These are phyloP conservation scores for Breynia disticha DNA, from an alignment of 441 rosid species.

Conservation along the genomic window DNA sequence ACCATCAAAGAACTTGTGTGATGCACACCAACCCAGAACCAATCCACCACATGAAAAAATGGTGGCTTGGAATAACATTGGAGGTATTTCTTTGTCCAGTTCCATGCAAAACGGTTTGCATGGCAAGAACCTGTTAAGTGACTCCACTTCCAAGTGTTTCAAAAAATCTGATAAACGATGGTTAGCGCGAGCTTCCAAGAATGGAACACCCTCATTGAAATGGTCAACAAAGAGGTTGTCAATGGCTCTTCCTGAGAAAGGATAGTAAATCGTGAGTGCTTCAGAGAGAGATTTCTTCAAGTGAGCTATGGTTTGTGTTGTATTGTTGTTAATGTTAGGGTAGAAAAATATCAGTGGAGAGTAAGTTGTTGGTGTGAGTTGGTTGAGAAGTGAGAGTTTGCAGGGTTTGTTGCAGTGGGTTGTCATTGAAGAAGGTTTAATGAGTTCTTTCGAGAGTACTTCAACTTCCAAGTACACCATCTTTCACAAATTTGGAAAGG, in stretches of 20 bases:
- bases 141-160: conserved; percentile 6
- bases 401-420: conserved; percentile 7
- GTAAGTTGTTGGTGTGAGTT: conserved; percentile 23
- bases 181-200: conserved; percentile 7
- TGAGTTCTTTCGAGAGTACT: conserved; percentile 14
- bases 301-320: neutral
- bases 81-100: neutral
- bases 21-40: conserved; percentile 2
- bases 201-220: conserved; percentile 16
- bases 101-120: conserved; percentile 12
- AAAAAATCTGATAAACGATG: conserved; percentile 10
- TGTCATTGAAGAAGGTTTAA: conserved; percentile 14
- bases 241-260: conserved; percentile 12
- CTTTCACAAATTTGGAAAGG: neutral
- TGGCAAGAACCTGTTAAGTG: conserved; percentile 12
- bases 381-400: conserved; percentile 15
- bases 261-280: conserved; percentile 16
- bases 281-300: conserved; percentile 15
- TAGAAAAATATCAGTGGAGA: conserved; percentile 10
- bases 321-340: neutral
- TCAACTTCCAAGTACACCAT: conserved; percentile 18
- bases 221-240: conserved; percentile 8
- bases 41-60: conserved; percentile 16
- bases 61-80: neutral
- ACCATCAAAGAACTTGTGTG: conserved; percentile 19